Evolutionary conservation across 2,329 filamentous ascomycete species (phyloP).

Genomic region (Westerdykella ornata): DNA sequence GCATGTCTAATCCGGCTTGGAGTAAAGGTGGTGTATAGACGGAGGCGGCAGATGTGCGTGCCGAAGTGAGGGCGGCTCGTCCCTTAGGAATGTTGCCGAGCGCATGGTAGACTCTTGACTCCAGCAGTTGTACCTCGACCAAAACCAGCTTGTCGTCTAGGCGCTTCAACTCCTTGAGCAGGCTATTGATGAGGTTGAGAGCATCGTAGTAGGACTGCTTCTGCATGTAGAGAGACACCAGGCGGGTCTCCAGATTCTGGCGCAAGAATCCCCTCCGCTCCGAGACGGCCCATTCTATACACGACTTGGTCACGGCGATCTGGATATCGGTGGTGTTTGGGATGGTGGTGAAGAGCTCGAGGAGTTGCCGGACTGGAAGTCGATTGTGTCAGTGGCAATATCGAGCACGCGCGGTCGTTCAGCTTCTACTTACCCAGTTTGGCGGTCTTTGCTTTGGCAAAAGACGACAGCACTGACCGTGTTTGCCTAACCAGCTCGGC

Average conservation of each 20-base stretch:
- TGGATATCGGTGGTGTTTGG: slow-evolving; percentile 93
- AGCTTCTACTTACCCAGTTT: slow-evolving; percentile 73
- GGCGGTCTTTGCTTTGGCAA: slow-evolving; percentile 97
- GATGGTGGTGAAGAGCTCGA: slow-evolving; percentile 90
- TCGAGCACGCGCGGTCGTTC: no score
- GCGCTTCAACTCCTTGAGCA: slow-evolving; percentile 93
- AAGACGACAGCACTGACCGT: slow-evolving; percentile 84
- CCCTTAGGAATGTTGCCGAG: slow-evolving; percentile 95
- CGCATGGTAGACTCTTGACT: slow-evolving; percentile 95
- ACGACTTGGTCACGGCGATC: slow-evolving; percentile 92
- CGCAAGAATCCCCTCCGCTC: slow-evolving; percentile 93
- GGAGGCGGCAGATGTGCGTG: slow-evolving; percentile 88
- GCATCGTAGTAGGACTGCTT: slow-evolving; percentile 98
- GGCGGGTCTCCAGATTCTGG: slow-evolving; percentile 93
- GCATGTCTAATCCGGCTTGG: slow-evolving; percentile 97
- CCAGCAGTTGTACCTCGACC: slow-evolving; percentile 94
- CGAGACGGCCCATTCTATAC: slow-evolving; percentile 97
- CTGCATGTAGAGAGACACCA: slow-evolving; percentile 90
- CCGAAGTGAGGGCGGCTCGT: slow-evolving; percentile 86
- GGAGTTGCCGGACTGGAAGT: slow-evolving; percentile 78
- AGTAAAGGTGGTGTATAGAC: slow-evolving; percentile 94
- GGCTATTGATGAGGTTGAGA: slow-evolving; percentile 89
- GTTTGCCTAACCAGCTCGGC: slow-evolving; percentile 86
- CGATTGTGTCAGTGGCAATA: background rate
- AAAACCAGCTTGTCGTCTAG: slow-evolving; percentile 97